Evolutionary conservation across 2,329 filamentous ascomycete species (phyloP).

Genomic region (Phialophora expanda): DNA sequence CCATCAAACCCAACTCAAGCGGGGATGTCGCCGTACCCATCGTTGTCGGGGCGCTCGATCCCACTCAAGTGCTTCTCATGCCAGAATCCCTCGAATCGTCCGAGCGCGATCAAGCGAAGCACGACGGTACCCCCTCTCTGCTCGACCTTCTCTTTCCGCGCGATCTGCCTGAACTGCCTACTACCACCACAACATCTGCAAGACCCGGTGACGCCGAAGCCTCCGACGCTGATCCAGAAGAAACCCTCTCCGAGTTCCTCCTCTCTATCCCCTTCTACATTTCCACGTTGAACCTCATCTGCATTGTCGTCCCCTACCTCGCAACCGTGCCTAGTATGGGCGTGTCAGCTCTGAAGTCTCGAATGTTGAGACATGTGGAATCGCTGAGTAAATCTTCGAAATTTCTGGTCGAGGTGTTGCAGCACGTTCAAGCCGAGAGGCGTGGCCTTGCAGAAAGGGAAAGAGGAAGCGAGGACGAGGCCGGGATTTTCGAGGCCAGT

Average conservation of each 20-base stretch:
- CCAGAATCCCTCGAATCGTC: constrained; percentile 1
- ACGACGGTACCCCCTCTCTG: constrained; percentile 3
- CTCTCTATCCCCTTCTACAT: constrained; percentile 38
- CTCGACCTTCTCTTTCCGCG: constrained; percentile 33
- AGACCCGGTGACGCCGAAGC: constrained; percentile 2
- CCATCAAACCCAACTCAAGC: neutral
- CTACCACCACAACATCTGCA: neutral
- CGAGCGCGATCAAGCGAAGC: constrained; percentile 4
- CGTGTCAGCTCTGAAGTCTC: constrained; percentile 7
- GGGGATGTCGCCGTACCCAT: neutral
- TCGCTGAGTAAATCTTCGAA: constrained; percentile 22
- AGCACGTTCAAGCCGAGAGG: constrained; percentile 15
- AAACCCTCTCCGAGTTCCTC: constrained; percentile 27
- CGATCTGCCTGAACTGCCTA: constrained; percentile 20
- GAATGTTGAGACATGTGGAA: constrained; percentile 15
- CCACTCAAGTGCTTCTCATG: neutral
- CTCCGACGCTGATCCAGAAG: constrained; percentile 7
- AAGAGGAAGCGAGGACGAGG: neutral
- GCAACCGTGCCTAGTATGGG: neutral
- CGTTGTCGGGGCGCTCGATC: constrained; percentile 16
- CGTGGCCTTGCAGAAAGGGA: constrained; percentile 1
- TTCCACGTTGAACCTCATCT: constrained; percentile 36
- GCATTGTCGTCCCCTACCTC: constrained; percentile 30
- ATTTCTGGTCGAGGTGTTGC: constrained; percentile 27
- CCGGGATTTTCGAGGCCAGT: constrained; percentile 24